Conservation (phyloP, 2,329 filamentous ascomycete species). For the Xylariaceae sp. region DNA sequence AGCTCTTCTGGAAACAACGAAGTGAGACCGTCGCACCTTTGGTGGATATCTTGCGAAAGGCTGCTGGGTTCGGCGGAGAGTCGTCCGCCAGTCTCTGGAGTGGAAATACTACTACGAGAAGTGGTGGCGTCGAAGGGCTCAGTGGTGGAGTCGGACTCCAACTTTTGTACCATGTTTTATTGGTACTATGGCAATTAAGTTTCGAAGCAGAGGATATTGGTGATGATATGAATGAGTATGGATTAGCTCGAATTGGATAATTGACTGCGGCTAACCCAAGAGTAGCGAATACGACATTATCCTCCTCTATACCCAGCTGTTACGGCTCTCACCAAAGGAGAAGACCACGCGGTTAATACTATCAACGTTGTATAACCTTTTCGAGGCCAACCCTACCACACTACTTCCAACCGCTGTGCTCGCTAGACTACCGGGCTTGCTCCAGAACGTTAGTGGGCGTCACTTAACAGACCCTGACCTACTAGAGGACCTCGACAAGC, state of each 20-base stretch:
- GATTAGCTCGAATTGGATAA: background rate
- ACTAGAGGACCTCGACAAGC: conserved; percentile 63
- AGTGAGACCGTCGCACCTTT: conserved; percentile 84
- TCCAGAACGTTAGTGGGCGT: conserved; percentile 66
- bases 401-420: conserved; percentile 85
- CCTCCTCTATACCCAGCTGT: conserved; percentile 86
- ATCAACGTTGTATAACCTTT: conserved; percentile 86
- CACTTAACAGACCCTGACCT: conserved; percentile 70
- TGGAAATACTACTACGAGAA: conserved; percentile 57
- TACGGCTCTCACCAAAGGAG: conserved; percentile 93
- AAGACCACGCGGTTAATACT: conserved; percentile 94
- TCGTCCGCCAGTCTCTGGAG: conserved; percentile 68
- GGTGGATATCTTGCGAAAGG: conserved; percentile 80
- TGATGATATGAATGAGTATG: conserved; percentile 83
- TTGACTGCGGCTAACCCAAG: conserved; percentile 34
- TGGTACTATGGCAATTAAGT: conserved; percentile 95
- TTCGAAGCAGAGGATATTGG: conserved; percentile 81
- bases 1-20: conserved; percentile 89
- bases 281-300: conserved; percentile 89
- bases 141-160: conserved; percentile 90
- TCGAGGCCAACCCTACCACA: conserved; percentile 71
- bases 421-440: conserved; percentile 75
- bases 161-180: conserved; percentile 88
- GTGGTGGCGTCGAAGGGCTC: conserved; percentile 66
- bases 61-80: conserved; percentile 72